Conservation (phyloP, 1,284 basidiomycete species). For the Boletus semigastroideus region DNA sequence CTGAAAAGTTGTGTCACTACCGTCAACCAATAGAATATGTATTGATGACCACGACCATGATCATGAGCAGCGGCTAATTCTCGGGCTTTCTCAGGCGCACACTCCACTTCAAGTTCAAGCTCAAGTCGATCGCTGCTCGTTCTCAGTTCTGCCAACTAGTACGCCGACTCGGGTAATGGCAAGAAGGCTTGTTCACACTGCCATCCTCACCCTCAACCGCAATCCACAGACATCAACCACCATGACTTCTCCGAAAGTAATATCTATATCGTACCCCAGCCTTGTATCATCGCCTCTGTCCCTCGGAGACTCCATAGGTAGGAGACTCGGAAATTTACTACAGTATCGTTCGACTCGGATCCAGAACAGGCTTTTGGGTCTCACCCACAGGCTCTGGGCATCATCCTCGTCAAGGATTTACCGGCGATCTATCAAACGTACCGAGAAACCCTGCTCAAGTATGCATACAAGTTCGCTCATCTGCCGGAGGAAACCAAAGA, state of each 20-base stretch:
- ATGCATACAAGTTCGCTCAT: constrained; percentile 73
- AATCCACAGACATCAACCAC: constrained; percentile 31
- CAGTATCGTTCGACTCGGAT: constrained; percentile 1
- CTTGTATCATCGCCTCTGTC: constrained; percentile 60
- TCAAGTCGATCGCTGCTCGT: too few species aligned
- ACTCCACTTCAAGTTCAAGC: too few species aligned
- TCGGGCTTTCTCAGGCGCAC: too few species aligned
- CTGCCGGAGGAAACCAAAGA: constrained; percentile 66
- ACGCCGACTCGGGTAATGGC: constrained; percentile 1
- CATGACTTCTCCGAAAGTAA: constrained; percentile 56
- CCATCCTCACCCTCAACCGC: constrained; percentile 6
- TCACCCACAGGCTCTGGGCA: constrained; percentile 69
- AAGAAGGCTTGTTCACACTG: constrained; percentile 8
- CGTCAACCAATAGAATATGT: too few species aligned
- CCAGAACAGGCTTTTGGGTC: constrained; percentile 81
- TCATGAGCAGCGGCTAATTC: too few species aligned
- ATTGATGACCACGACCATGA: too few species aligned
- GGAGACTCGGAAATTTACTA: constrained; percentile 14
- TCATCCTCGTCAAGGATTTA: constrained; percentile 79
- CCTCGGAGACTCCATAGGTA: constrained; percentile 64
- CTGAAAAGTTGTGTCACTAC: too few species aligned
- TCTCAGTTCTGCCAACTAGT: not conserved
- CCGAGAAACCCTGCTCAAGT: constrained; percentile 67
- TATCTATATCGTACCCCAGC: constrained; percentile 69
- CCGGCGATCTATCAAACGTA: constrained; percentile 62